Evolutionary conservation across 805 yeast genomes (phyloP).

Genomic region (Candida adriatica): DNA sequence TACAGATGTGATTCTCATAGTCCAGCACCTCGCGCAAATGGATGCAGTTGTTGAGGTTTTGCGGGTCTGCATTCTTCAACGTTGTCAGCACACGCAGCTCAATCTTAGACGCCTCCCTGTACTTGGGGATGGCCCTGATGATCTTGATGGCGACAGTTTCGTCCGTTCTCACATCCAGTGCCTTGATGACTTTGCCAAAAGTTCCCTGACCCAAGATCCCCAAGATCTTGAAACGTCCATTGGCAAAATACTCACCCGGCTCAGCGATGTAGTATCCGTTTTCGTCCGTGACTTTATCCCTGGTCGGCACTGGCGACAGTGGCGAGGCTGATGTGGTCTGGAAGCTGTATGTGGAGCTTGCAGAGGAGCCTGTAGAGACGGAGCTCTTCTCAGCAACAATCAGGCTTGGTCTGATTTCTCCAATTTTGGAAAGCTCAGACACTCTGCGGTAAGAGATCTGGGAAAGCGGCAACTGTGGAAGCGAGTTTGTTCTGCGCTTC

Average conservation of each 20-base stretch:
- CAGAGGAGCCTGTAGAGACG: slow-evolving; percentile 4
- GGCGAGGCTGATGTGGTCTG: slow-evolving; percentile 9
- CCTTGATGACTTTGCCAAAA: slow-evolving; percentile 83
- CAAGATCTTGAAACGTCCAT: slow-evolving; percentile 58
- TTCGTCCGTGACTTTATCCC: slow-evolving; percentile 18
- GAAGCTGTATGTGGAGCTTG: slow-evolving; percentile 4
- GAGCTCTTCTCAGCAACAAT: slow-evolving; percentile 7
- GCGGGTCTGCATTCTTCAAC: slow-evolving; percentile 58
- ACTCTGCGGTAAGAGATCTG: slow-evolving; percentile 34
- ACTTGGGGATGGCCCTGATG: slow-evolving; percentile 86
- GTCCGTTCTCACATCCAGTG: slow-evolving; percentile 58
- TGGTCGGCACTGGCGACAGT: slow-evolving; percentile 15
- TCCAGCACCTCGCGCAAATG: slow-evolving; percentile 88
- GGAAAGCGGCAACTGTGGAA: slow-evolving; percentile 48
- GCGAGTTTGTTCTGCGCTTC: slow-evolving; percentile 44
- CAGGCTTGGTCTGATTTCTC: slow-evolving; percentile 33
- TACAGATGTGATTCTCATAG: slow-evolving; percentile 87
- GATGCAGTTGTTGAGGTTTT: slow-evolving; percentile 67
- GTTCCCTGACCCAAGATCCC: slow-evolving; percentile 86
- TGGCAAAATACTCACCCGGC: slow-evolving; percentile 58
- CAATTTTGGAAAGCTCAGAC: slow-evolving; percentile 32
- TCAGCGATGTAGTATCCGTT: slow-evolving; percentile 70
- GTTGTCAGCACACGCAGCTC: slow-evolving; percentile 81
- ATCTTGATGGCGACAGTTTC: slow-evolving; percentile 79
- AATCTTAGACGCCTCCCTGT: slow-evolving; percentile 90